Evolutionary conservation across 805 yeast genomes (phyloP), one percentile per base, ranked within the genome.

Genomic region (Myxozyma neglecta): DNA sequence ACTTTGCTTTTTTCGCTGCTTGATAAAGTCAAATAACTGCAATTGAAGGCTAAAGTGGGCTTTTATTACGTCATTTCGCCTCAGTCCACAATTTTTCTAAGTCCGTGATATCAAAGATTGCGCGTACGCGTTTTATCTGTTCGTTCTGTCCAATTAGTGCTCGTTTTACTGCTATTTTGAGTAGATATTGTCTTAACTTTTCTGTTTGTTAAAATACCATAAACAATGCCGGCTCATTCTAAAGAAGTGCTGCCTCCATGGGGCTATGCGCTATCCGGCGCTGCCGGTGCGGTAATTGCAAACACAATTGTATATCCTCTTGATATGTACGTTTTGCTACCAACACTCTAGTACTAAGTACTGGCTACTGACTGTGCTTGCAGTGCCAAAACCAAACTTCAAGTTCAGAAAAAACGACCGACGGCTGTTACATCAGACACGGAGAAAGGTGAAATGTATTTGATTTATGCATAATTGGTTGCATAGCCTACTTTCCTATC

Each of bases 261-360:
- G 70, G 96, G 90, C 66, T 84, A 85, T 70, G 96, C 96, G 0
- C 80, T 88, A 14, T 85, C 89, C 53, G 96, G 96, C 0, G 90
- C 96, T 0, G 78, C 87, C 52, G 94, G 96, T 8, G 89, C 96
- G 1, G 86, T 86, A 24, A 72, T 88, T 53, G 96, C 96, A 45
- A 90, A 88, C 75, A 77, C 89, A 7, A 78, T 85, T 47, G 92
- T 90, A 1, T 90, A 90, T 70, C 96, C 96, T 0, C 75, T 90
- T 49, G 96, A 90, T 71, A 77, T 90, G 70, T 72, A 50, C 42
- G 72, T 54, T 29, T 29, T 13, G 39, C 35, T 45, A 7, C n/a
- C 24, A 6, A 10, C 3, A 47, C 20, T 24, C 39, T 57, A 13
- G n/a, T 11, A 14, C 16, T 34, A 20, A 32, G 35, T 7, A n/a